Evolutionary conservation across 1,284 basidiomycete species (phyloP), one percentile per base, ranked within the genome.

Genomic region (Ustilago esculenta): DNA sequence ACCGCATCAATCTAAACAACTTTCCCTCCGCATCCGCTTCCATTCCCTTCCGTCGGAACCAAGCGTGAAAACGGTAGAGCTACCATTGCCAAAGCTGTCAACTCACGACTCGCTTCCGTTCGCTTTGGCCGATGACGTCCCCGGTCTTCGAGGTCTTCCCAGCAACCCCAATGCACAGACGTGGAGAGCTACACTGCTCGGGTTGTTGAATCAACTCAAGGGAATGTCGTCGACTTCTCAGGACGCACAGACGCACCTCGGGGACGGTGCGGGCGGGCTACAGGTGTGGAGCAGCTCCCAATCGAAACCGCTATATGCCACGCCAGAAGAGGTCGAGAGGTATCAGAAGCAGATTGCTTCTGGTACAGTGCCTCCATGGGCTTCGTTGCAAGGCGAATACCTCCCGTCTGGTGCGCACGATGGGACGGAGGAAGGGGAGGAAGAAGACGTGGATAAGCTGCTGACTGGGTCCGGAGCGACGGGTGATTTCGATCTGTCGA

Each of bases 71-170:
- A 10, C 5, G 5, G 27, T 69, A 8, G 54, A 69, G 15, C 30
- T 58, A 17, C 59, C 58, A 5, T 21, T 69, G 25, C 40, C 42
- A 24, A 27, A 2, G 21, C 11, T 69, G 51, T 36, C 45, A 11
- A 21, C 29, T 15, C 23, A 36, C 15, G 64, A 67, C 4, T 37
- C 64, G 21, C 23, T 69, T 11, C 66, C 66, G 3, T 69, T 51
- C 23, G 66, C 59, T 11, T 17, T 69, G 20, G 49, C 58, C 1
- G 59, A 69, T 40, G 66, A 69, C 17, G 47, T 69, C 23, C 66
- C 66, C 0, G 53, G 54, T 29, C 20, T 53, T 20, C 66, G 66
- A 5, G 66, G 66, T 6, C 32, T 58, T 6, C 34, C 47, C 0
- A 10, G 18, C 2, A n/a, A n/a, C n/a, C 5, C 7, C 0, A 54